phyloP scores from a whole-genome alignment of 306 rosid genomes.

The Casuarina equisetifolia region DNA sequence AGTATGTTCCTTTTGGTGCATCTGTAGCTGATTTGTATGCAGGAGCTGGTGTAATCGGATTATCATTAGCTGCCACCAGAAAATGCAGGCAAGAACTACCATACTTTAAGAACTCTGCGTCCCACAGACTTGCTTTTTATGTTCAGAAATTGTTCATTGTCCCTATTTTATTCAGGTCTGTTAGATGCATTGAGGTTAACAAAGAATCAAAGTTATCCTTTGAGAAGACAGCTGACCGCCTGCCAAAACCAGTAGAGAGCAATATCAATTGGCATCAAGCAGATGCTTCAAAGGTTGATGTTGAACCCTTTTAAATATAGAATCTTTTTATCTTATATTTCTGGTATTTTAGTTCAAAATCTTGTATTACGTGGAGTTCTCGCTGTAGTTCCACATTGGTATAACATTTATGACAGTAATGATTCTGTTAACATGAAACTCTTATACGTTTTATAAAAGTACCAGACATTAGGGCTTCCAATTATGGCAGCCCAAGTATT shows the following conservation, averaged over 20 bases:
- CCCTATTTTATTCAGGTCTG: conserved; percentile 53
- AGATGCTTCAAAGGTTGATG: conserved; percentile 72
- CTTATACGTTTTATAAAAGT: neutral
- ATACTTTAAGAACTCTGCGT: conserved; percentile 24
- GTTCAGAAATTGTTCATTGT: conserved; percentile 14
- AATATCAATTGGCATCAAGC: conserved; percentile 94
- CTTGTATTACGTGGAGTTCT: conserved; percentile 3
- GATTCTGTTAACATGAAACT: neutral
- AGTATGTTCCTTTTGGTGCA: conserved; percentile 82
- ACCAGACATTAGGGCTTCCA: neutral
- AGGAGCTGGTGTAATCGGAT: conserved; percentile 94
- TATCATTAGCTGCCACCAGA: conserved; percentile 85
- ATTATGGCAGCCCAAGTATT: conserved; percentile 3
- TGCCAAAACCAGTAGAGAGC: conserved; percentile 58
- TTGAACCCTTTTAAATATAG: conserved; percentile 10
- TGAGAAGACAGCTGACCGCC: conserved; percentile 83
- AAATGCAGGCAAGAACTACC: conserved; percentile 81
- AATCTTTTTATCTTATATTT: conserved; percentile 22
- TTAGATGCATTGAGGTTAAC: conserved; percentile 90
- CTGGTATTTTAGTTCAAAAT: conserved; percentile 20
- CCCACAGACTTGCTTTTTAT: conserved; percentile 18
- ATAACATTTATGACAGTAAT: neutral
- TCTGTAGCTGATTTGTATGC: conserved; percentile 93
- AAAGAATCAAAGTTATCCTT: conserved; percentile 87
- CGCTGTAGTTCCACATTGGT: conserved; percentile 2